Percentiles rank a stretch among this genome's conserved stretches.
These are phyloP conservation scores for Globisporangium spiculum DNA, from an alignment of 352 stramenopile species.

Conservation along the genomic window DNA sequence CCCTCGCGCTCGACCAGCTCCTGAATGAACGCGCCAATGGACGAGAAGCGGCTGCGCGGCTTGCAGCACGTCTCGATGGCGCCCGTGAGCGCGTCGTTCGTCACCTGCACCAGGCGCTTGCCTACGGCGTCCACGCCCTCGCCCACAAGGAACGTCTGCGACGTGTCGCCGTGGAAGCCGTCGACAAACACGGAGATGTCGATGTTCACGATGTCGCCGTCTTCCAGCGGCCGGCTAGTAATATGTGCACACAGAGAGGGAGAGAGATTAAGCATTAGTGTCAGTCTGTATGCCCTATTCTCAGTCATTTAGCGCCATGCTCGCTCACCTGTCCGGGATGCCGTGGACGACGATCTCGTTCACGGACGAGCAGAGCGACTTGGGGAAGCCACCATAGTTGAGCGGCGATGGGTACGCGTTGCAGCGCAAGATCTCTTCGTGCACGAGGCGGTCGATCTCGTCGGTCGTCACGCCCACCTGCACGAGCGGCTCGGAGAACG, in stretches of 20 bases:
- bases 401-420: conserved; percentile 90
- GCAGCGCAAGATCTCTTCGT: conserved; percentile 86
- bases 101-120: conserved; percentile 87
- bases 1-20: conserved; percentile 75
- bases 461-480: conserved; percentile 89
- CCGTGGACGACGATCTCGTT: conserved; percentile 98
- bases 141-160: conserved; percentile 94
- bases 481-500: conserved; percentile 72
- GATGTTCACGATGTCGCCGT: conserved; percentile 97
- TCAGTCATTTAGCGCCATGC: neutral
- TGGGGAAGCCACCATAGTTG: conserved; percentile 93
- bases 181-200: conserved; percentile 94
- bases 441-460: conserved; percentile 91
- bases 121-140: conserved; percentile 81
- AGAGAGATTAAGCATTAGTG: neutral
- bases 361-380: conserved; percentile 94
- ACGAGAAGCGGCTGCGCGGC: conserved; percentile 91
- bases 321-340: conserved; percentile 89
- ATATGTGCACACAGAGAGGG: neutral
- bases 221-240: conserved; percentile 60
- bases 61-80: conserved; percentile 90
- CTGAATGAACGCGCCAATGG: conserved; percentile 93
- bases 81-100: conserved; percentile 77
- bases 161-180: conserved; percentile 98
- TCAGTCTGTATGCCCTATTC: too few species aligned